Evolutionary conservation across 1,284 basidiomycete genomes (phyloP), one percentile per base, ranked within the genome.

Genomic region (Phlebopus sp.): DNA sequence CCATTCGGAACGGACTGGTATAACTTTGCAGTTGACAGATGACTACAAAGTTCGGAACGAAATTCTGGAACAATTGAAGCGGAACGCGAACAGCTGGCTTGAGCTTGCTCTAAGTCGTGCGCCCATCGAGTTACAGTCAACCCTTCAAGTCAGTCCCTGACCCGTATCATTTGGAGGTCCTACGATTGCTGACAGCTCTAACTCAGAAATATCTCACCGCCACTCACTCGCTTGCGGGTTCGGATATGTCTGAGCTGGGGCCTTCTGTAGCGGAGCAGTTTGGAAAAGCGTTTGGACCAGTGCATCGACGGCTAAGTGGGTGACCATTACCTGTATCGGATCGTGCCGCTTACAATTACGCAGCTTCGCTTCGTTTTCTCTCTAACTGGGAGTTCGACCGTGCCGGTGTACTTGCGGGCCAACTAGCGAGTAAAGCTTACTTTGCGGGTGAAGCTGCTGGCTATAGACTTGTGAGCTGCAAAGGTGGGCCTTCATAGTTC

Each of bases 121-220:
- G 7, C 97, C 96, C 0, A 81, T 95, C 59, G 95, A 97, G 69
- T 72, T 98, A 46, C 92, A 96, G 59, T 89, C 92, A 1, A 93
- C 92, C 2, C 72, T 99, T 42, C 91, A 96, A 80, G 89, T 88
- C 59, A 36, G 67, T 62, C 15, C 29, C 21, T 9, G 19, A 27
- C 31, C 9, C n/a, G n/a, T 36, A 34, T 3, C 0, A 39, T 17
- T 18, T 14, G 15, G 32, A 13, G 35, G 23, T 25, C 44, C 21
- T 23, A 40, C 5, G 8, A 35, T 15, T 54, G 38, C 54, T 32
- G 11, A 23, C 29, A 17, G 14, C 15, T 15, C 7, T 9, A 30
- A 15, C 31, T 40, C 58, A 94, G 90, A 87, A 86, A 78, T 95
- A 95, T 64, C 77, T 95, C 15, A 78, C 85, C 45, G 73, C 86